A percentile compares a stretch with the other conserved stretches of the same genome.
These are phyloP conservation scores for Pyrus bretschneideri DNA, from an alignment of 306 rosid species.

Conservation along the genomic window DNA sequence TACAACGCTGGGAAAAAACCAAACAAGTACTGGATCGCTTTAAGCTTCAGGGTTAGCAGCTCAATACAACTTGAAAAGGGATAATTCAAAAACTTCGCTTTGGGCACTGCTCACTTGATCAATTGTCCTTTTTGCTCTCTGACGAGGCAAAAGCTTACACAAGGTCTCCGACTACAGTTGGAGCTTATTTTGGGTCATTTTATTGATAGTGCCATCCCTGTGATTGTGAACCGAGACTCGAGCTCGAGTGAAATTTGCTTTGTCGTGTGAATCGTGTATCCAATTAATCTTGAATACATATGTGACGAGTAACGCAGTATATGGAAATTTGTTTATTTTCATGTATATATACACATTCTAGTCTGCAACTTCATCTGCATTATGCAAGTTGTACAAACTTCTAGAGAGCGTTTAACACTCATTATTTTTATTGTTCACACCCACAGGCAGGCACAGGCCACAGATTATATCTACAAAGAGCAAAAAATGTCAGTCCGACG, in stretches of 20 bases:
- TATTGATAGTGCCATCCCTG: too few species aligned
- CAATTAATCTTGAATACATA: background rate
- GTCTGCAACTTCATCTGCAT: too few species aligned
- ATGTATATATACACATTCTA: too few species aligned
- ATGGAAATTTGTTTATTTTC: too few species aligned
- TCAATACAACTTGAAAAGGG: background rate
- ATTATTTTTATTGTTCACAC: background rate
- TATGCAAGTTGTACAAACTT: too few species aligned
- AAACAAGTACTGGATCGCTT: background rate
- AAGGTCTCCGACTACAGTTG: too few species aligned
- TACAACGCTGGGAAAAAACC: background rate
- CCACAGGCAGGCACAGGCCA: background rate
- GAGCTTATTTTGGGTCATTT: too few species aligned
- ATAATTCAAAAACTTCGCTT: background rate
- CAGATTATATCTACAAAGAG: background rate
- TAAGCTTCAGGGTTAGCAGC: background rate
- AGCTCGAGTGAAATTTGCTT: too few species aligned
- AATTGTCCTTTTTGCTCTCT: background rate
- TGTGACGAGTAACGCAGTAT: background rate
- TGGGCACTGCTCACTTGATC: background rate
- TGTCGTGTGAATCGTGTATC: background rate
- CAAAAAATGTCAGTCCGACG: background rate
- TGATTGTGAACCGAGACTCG: too few species aligned
- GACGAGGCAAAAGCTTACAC: background rate
- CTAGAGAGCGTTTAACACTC: background rate